Base-by-base conservation (phyloP, 768 basidiomycete genomes). In the Tremella fuciformis region DNA sequence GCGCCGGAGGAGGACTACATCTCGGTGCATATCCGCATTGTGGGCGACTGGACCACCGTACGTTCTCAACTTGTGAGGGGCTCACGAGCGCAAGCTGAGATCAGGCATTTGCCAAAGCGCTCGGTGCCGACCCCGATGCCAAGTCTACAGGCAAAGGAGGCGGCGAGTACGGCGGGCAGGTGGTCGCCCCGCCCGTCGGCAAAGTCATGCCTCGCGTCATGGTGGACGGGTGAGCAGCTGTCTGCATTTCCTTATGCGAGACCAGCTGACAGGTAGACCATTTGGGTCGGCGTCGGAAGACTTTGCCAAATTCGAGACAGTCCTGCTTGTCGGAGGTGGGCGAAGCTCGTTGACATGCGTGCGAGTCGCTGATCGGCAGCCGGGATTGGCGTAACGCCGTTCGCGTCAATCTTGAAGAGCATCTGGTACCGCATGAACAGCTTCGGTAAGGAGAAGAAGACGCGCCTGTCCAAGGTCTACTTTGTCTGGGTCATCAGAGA, bases 391-490 rank as follows among this genome's bases (percentile, higher is more conserved):
- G 91, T 96, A 37, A 96, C 93, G 0, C 93, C 93, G 2, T 96
- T 97, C 68, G 91, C 93, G 53, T 90, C 88, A 8, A 78, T 80
- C 50, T 86, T 93, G 72, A 81, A 93, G 77, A 86, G 88, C 13
- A 89, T 93, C 69, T 93, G 91, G 91, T 97, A 96, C 79, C 87
- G 91, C 57, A 88, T 93, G 88, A 94, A 92, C 79, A 87, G 87
- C 78, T 82, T 91, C 69, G 84, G 87, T 70, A 78, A 81, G 2
- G 59, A 65, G 62, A 86, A 85, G 76, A 84, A 84, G 13, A 93
- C 91, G 1, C 83, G 89, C 49, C 83, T 96, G 40, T 88, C 87
- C 50, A 96, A 97, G 79, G 88, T 84, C 49, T 67, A 79, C 64
- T 91, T 93, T 75, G 89, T 88, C 15, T 93, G 91, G 91, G 90